Evolutionary conservation across 805 yeast genomes (phyloP), one percentile per base, ranked within the genome.

Genomic region (Ogataea sp.): DNA sequence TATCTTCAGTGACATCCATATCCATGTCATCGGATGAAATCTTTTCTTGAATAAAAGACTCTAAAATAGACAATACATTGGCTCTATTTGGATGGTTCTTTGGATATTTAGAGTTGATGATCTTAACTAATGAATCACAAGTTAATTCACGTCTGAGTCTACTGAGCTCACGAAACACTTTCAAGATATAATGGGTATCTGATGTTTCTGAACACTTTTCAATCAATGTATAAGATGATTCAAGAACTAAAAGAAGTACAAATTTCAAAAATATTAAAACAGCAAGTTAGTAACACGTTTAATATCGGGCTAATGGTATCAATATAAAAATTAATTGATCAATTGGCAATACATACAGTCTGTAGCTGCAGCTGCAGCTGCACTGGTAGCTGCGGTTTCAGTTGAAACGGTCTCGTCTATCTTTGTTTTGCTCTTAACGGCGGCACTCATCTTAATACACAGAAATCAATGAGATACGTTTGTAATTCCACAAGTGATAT

Each of bases 141-240:
- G 70, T 72, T 45, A 89, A 63, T 30, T 73, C 68, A 41, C 80
- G 73, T 63, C 97, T 78, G 45, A 90, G 67, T 2, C 78, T 67
- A 7, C 89, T 84, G 51, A 89, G 68, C 45, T 86, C 94, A 46
- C 96, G 80, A 47, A 93, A 73, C 18, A 86, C 89, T 55, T 83
- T 84, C 60, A 90, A 73, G 34, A 93, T 77, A 62, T 83, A 85
- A 48, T 97, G 76, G 48, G 95, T 85, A 61, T 93, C 98, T 57
- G 79, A 78, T 39, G 78, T 77, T 34, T 34, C 61, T 40, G 55
- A 60, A 50, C 58, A 70, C 64, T 52, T 56, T 40, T 54, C 53
- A 25, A 60, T 52, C 35, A 56, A 45, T 8, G 54, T 39, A 20
- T 34, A 34, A 7, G 23, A 10, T 7, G 24, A n/a, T 17, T 26